Percentiles rank a stretch among this genome's conserved stretches.
Conservation (phyloP, 2,329 filamentous ascomycete species). For the Elsinoe australis region DNA sequence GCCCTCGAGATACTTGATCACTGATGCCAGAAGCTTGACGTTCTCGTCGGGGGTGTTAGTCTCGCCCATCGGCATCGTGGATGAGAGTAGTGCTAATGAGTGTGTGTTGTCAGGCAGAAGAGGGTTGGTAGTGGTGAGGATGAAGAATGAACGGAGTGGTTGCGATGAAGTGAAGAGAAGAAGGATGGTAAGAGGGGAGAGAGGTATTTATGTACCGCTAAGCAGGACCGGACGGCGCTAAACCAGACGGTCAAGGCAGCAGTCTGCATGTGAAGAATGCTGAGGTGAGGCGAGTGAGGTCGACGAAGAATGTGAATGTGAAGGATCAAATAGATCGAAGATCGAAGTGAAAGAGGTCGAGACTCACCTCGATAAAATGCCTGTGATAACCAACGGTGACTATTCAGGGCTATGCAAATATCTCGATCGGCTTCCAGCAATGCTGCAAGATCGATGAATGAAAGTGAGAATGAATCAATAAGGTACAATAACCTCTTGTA, state of each 20-base stretch:
- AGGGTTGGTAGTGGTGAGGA: no score
- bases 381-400: no score
- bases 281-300: not conserved
- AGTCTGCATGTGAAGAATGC: not conserved
- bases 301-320: not conserved
- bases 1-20: conserved; percentile 53
- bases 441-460: no score
- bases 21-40: conserved; percentile 58
- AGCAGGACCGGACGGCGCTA: no score
- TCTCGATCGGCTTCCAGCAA: not conserved
- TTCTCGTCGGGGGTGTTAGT: conserved; percentile 45
- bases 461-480: no score
- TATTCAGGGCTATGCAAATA: no score
- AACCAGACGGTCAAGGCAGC: not conserved
- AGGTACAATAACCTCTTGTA: no score
- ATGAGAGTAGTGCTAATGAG: not conserved
- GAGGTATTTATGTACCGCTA: not conserved
- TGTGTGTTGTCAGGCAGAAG: not conserved
- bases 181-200: not conserved
- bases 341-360: not conserved
- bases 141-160: not conserved
- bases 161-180: not conserved
- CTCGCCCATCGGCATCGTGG: conserved; percentile 10
- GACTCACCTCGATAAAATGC: conserved; percentile 17
- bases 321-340: not conserved